A percentile compares a stretch with the other conserved stretches of the same genome.
These are phyloP conservation scores for Luzula sylvatica DNA, from an alignment of 176 grass and related monocot species.

Conservation along the genomic window DNA sequence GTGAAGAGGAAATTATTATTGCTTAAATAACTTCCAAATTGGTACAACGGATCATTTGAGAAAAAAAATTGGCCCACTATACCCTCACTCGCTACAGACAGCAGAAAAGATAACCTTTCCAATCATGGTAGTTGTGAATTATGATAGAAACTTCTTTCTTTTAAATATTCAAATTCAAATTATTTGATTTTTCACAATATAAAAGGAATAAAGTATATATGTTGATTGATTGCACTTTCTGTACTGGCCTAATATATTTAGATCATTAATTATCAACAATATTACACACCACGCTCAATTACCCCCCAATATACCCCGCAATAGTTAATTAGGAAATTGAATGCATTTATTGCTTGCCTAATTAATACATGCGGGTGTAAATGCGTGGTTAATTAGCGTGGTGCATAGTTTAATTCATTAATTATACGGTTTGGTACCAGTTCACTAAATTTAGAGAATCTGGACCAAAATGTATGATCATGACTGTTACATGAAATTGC, in stretches of 20 bases:
- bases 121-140: not conserved
- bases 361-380: no score
- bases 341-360: no score
- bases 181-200: no score
- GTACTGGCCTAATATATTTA: not conserved
- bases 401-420: no score
- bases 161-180: not conserved
- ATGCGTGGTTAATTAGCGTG: no score
- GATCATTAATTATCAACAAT: no score
- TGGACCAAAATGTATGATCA: not conserved
- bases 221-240: not conserved
- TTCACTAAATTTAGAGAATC: no score
- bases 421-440: no score
- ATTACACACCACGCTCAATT: no score
- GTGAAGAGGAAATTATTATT: not conserved
- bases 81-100: constrained; percentile 13
- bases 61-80: constrained; percentile 7
- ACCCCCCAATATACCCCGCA: no score
- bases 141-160: not conserved
- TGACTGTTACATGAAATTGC: not conserved
- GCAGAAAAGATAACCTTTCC: constrained; percentile 1
- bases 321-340: no score
- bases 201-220: not conserved
- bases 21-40: not conserved
- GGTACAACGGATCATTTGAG: not conserved